phyloP scores from a whole-genome alignment of 73 alveolate genomes.

The Tetrahymena thermophila region DNA sequence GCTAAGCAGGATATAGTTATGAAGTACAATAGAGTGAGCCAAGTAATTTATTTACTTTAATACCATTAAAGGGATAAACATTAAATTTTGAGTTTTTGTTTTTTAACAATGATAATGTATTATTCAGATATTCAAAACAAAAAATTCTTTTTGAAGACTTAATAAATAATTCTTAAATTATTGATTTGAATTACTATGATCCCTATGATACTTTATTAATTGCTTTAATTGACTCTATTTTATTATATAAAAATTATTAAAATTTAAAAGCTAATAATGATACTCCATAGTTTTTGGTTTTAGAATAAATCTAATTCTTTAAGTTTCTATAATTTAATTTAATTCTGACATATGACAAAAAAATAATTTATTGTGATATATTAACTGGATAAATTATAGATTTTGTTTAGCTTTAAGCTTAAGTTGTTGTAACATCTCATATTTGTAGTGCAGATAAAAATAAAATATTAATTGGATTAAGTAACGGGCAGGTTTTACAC shows the following conservation, averaged over 20 bases:
- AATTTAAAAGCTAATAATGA: too few species aligned
- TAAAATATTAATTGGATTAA: background rate
- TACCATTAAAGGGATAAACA: background rate
- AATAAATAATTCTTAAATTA: background rate
- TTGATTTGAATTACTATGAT: background rate
- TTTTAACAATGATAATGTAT: background rate
- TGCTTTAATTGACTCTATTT: background rate
- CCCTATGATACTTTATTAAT: background rate
- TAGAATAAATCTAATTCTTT: too few species aligned
- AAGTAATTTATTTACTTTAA: background rate
- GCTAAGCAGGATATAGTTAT: background rate
- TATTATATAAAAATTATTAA: too few species aligned
- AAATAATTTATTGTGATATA: too few species aligned
- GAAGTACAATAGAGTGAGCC: background rate
- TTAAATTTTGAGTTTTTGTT: background rate
- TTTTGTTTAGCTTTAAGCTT: too few species aligned
- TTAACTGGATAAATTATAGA: background rate
- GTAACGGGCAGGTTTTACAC: background rate
- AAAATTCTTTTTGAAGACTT: background rate
- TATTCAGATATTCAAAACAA: background rate
- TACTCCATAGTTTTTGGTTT: too few species aligned
- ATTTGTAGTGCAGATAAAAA: background rate
- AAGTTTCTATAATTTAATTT: background rate
- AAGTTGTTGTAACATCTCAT: background rate
- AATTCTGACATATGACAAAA: background rate